Conservation (phyloP, 345 rosid genomes). For the Punica granatum region DNA sequence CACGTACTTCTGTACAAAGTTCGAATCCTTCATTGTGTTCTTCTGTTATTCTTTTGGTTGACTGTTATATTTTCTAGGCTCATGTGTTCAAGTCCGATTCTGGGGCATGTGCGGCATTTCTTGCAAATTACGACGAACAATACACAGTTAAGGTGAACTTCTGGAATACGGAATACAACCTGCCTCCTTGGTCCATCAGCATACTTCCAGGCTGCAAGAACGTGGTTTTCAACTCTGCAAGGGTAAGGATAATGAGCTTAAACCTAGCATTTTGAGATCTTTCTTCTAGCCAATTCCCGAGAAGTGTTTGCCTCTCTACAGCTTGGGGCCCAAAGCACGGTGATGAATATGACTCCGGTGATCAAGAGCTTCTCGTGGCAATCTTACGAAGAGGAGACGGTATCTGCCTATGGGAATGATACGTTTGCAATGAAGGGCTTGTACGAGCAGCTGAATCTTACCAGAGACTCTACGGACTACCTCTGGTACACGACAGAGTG, state of each 20-base stretch:
- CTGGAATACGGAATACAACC: constrained; percentile 45
- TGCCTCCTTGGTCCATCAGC: constrained; percentile 94
- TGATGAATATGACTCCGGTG: constrained; percentile 53
- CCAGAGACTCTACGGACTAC: constrained; percentile 77
- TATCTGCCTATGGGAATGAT: constrained; percentile 38
- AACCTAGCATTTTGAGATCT: neutral
- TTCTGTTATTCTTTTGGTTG: neutral
- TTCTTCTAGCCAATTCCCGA: neutral
- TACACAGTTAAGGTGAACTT: constrained; percentile 50
- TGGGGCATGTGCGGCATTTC: constrained; percentile 70
- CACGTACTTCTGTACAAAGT: neutral
- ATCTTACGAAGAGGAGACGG: constrained; percentile 55
- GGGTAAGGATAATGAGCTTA: constrained; percentile 24
- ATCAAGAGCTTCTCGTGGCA: constrained; percentile 53
- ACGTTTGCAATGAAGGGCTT: constrained; percentile 49
- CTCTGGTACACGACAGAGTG: constrained; percentile 95
- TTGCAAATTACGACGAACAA: constrained; percentile 54
- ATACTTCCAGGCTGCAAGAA: constrained; percentile 88
- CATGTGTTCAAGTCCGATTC: constrained; percentile 50
- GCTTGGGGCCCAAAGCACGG: constrained; percentile 60
- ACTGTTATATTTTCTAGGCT: constrained; percentile 35
- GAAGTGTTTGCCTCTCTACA: constrained; percentile 11
- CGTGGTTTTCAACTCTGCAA: constrained; percentile 71
- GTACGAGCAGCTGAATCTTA: constrained; percentile 67
- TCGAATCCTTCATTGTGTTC: neutral